Percentiles rank a stretch among this genome's conserved stretches.
Evolutionary conservation across 1,139 yeast genomes (phyloP).

Genomic region (Yamadazyma blattariae): DNA sequence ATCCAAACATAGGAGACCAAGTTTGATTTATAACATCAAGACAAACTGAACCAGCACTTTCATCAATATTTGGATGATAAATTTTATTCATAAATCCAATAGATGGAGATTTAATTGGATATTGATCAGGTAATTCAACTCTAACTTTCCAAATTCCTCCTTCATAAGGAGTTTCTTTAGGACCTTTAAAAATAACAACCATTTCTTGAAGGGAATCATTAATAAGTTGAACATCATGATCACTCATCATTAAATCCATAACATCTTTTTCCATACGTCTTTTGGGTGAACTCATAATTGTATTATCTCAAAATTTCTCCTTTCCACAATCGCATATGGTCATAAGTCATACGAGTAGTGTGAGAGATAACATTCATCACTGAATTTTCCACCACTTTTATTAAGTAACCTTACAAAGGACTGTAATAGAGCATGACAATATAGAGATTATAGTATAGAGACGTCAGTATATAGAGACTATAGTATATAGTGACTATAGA

Average conservation of each 20-base stretch:
- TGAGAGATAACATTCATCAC: too few species aligned
- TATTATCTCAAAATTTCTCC: conserved; percentile 1
- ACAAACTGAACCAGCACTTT: conserved; percentile 89
- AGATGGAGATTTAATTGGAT: conserved; percentile 94
- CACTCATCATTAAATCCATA: conserved; percentile 96
- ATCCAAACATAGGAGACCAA: conserved; percentile 97
- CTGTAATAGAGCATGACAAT: background rate
- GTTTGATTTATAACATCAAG: conserved; percentile 96
- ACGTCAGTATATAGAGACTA: background rate
- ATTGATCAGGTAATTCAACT: conserved; percentile 93
- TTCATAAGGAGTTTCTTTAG: conserved; percentile 83
- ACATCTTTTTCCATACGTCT: conserved; percentile 96
- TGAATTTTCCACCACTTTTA: too few species aligned
- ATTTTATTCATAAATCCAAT: conserved; percentile 91
- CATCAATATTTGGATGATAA: conserved; percentile 92
- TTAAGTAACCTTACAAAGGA: background rate
- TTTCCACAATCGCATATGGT: conserved; percentile 7
- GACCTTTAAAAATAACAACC: conserved; percentile 83
- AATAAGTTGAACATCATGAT: conserved; percentile 81
- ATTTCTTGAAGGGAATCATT: conserved; percentile 92
- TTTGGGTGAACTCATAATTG: conserved; percentile 63
- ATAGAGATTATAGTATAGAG: too few species aligned
- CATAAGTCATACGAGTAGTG: conserved; percentile 7
- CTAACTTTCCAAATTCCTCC: conserved; percentile 91
- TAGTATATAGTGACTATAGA: too few species aligned